Conservation (phyloP, 495 filamentous ascomycete genomes). For the Penicillium soppii region DNA sequence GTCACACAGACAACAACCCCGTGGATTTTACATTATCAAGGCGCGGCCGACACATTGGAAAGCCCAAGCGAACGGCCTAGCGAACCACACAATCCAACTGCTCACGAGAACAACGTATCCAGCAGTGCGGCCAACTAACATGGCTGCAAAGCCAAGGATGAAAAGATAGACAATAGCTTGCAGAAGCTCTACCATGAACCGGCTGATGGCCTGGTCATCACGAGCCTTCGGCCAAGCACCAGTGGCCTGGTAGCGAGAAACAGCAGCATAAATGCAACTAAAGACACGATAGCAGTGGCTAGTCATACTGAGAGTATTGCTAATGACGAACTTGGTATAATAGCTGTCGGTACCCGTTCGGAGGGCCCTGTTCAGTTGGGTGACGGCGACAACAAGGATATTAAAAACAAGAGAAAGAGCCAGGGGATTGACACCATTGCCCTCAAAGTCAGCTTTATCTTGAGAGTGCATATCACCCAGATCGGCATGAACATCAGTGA, state of each 20-base stretch:
- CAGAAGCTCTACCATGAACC: slow-evolving; percentile 32
- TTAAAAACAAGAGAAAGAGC: slow-evolving; percentile 33
- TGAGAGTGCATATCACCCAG: slow-evolving; percentile 14
- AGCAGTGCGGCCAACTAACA: slow-evolving; percentile 33
- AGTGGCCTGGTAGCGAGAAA: slow-evolving; percentile 35
- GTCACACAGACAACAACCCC: background rate
- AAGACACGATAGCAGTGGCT: slow-evolving; percentile 39
- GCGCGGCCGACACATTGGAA: slow-evolving; percentile 31
- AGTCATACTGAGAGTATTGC: slow-evolving; percentile 34
- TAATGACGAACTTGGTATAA: slow-evolving; percentile 26
- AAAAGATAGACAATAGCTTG: slow-evolving; percentile 40
- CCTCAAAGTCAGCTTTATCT: slow-evolving; percentile 10
- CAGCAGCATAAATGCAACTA: slow-evolving; percentile 22
- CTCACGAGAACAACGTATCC: slow-evolving; percentile 38
- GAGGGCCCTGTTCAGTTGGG: slow-evolving; percentile 27
- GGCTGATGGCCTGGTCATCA: slow-evolving; percentile 29
- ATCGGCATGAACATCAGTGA: slow-evolving; percentile 21
- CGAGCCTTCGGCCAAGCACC: slow-evolving; percentile 34
- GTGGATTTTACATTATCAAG: slow-evolving; percentile 17
- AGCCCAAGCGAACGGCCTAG: slow-evolving; percentile 37
- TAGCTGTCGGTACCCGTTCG: slow-evolving; percentile 25
- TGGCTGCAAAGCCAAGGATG: slow-evolving; percentile 33
- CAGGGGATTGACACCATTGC: slow-evolving; percentile 18
- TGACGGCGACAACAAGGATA: slow-evolving; percentile 29
- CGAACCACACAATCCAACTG: slow-evolving; percentile 46